Percentiles rank a stretch among this genome's conserved stretches.
Conservation (phyloP, 495 filamentous ascomycete species). For the Neurospora sp. region DNA sequence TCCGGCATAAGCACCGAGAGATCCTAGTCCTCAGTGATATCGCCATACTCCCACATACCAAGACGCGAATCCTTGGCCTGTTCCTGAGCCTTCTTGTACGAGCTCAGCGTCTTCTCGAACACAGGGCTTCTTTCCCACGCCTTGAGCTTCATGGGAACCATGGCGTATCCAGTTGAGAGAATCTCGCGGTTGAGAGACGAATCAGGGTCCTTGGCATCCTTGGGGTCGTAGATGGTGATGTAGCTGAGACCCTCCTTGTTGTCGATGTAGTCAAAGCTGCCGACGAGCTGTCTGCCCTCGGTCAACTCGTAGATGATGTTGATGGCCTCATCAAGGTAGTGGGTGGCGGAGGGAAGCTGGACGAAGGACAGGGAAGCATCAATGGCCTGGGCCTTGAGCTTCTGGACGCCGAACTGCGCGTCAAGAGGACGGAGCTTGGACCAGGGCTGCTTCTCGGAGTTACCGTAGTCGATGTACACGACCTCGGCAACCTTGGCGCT, state of each 20-base stretch:
- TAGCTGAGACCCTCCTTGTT: conserved; percentile 65
- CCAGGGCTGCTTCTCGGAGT: conserved; percentile 82
- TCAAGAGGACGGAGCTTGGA: conserved; percentile 65
- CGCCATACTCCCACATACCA: conserved; percentile 98
- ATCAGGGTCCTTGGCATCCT: conserved; percentile 33
- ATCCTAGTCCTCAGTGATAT: conserved; percentile 72
- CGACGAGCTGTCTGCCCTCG: conserved; percentile 62
- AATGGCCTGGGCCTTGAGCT: conserved; percentile 73
- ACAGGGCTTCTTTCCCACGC: conserved; percentile 67
- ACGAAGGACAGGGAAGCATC: conserved; percentile 83
- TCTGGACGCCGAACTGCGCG: conserved; percentile 64
- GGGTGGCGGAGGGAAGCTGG: conserved; percentile 65
- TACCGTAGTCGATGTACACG: conserved; percentile 92
- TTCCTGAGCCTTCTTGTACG: conserved; percentile 54
- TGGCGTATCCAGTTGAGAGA: conserved; percentile 69
- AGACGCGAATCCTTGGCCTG: conserved; percentile 65
- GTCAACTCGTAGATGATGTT: conserved; percentile 58
- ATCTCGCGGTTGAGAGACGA: conserved; percentile 83
- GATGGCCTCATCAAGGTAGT: conserved; percentile 75
- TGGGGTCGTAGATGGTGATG: conserved; percentile 79
- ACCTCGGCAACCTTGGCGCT: conserved; percentile 79
- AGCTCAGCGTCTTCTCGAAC: conserved; percentile 56
- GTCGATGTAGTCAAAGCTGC: conserved; percentile 74
- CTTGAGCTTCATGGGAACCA: conserved; percentile 83
- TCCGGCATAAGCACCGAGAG: background rate